Conservation (phyloP, 306 rosid genomes). For the Malus fusca region DNA sequence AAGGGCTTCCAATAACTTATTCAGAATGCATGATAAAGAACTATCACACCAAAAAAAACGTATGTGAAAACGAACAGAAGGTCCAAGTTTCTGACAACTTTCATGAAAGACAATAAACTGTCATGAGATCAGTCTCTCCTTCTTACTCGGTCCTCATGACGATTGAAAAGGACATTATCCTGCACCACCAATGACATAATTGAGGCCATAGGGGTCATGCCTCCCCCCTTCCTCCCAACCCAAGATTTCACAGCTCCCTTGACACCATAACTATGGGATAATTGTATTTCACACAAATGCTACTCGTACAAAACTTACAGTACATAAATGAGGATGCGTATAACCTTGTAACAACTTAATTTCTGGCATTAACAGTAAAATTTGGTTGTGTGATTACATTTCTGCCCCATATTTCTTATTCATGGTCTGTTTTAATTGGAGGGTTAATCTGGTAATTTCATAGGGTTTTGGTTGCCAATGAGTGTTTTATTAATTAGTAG, state of each 20-base stretch:
- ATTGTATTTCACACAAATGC: not conserved
- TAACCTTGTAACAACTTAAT: not conserved
- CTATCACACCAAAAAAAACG: conserved; percentile 1
- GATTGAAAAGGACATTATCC: not conserved
- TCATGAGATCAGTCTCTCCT: not conserved
- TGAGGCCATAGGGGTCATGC: not conserved
- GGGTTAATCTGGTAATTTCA: too few relatives aligned
- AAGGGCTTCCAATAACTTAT: conserved; percentile 14
- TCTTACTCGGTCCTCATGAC: not conserved
- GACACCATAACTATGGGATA: not conserved
- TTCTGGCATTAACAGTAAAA: not conserved
- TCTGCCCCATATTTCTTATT: too few relatives aligned
- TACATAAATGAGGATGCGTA: not conserved
- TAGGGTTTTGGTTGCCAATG: too few relatives aligned
- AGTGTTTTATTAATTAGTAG: too few relatives aligned
- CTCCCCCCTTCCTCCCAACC: not conserved
- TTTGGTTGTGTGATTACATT: too few relatives aligned
- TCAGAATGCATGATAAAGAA: conserved; percentile 20
- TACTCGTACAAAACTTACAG: not conserved
- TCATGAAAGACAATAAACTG: not conserved
- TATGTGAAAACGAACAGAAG: not conserved
- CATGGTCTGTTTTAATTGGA: too few relatives aligned
- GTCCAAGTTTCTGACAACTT: not conserved
- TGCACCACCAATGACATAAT: not conserved
- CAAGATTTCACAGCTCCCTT: not conserved